Percentiles rank a stretch among this genome's conserved stretches.
phyloP scores from a whole-genome alignment of 345 rosid species.

The Eucalyptus marginata region DNA sequence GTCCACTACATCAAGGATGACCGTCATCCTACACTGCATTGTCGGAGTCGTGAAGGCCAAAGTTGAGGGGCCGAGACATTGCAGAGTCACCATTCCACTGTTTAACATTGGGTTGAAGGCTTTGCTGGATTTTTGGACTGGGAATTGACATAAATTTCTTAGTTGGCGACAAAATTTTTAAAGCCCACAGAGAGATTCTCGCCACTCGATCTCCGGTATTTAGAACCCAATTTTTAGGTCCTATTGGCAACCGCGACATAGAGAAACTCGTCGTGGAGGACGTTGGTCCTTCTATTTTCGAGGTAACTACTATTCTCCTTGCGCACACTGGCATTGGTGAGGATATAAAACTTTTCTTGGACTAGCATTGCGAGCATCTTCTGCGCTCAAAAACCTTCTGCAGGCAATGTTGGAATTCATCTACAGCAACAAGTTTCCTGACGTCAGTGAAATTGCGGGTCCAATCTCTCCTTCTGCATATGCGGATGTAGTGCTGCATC shows the following conservation, averaged over 20 bases:
- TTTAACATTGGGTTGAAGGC: conserved; percentile 75
- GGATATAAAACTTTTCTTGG: neutral
- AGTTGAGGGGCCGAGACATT: conserved; percentile 64
- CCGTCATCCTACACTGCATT: conserved; percentile 67
- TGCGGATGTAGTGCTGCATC: conserved; percentile 43
- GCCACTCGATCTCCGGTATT: conserved; percentile 88
- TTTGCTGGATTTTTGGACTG: conserved; percentile 55
- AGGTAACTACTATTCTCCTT: conserved; percentile 27
- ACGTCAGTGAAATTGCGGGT: neutral
- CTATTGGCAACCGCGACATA: neutral
- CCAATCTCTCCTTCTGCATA: neutral
- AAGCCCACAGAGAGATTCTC: conserved; percentile 78
- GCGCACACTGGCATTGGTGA: neutral
- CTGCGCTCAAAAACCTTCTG: too few relatives aligned
- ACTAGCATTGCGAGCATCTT: neutral
- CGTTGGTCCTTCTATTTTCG: neutral
- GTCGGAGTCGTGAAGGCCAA: conserved; percentile 85
- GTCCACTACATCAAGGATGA: conserved; percentile 79
- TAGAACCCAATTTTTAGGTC: conserved; percentile 40
- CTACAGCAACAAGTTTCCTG: neutral
- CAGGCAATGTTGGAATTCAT: neutral
- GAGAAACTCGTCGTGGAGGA: neutral
- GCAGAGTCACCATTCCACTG: conserved; percentile 38
- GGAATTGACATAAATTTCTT: conserved; percentile 68
- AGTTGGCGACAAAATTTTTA: conserved; percentile 11